Percentiles rank a stretch among this genome's conserved stretches.
phyloP scores from a whole-genome alignment of 2,329 filamentous ascomycete genomes.

The Venturia effusa region DNA sequence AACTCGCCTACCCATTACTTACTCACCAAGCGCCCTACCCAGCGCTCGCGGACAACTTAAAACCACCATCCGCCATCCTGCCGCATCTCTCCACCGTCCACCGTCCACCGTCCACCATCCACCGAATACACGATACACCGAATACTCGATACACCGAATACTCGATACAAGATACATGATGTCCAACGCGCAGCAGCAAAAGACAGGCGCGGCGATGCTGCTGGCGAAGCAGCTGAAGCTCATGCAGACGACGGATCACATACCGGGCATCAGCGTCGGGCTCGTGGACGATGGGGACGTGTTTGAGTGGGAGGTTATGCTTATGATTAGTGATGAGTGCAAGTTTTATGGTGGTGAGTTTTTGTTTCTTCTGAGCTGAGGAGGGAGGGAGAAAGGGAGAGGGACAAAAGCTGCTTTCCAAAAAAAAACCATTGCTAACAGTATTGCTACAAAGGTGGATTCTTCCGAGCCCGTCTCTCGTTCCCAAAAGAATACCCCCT shows the following conservation, averaged over 20 bases:
- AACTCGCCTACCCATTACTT: too few species aligned
- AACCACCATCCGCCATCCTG: neutral
- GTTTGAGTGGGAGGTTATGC: slow-evolving; percentile 97
- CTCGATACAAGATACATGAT: too few species aligned
- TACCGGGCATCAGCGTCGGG: slow-evolving; percentile 89
- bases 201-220: slow-evolving; percentile 49
- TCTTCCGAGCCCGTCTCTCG: slow-evolving; percentile 74
- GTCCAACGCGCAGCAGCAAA: slow-evolving; percentile 5
- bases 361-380: neutral
- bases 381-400: neutral
- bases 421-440: neutral
- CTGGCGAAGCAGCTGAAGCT: slow-evolving; percentile 82
- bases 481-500: slow-evolving; percentile 84
- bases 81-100: neutral
- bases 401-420: too few species aligned
- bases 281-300: slow-evolving; percentile 74
- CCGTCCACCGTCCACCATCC: too few species aligned
- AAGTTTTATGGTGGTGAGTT: slow-evolving; percentile 80
- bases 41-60: too few species aligned
- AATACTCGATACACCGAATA: too few species aligned
- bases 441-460: slow-evolving; percentile 58
- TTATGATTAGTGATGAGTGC: slow-evolving; percentile 94
- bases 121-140: too few species aligned
- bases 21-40: neutral
- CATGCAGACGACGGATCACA: slow-evolving; percentile 84